A percentile compares a stretch with the other conserved stretches of the same genome.
Conservation (phyloP, 495 filamentous ascomycete species). For the Hypoxylon rickii region DNA sequence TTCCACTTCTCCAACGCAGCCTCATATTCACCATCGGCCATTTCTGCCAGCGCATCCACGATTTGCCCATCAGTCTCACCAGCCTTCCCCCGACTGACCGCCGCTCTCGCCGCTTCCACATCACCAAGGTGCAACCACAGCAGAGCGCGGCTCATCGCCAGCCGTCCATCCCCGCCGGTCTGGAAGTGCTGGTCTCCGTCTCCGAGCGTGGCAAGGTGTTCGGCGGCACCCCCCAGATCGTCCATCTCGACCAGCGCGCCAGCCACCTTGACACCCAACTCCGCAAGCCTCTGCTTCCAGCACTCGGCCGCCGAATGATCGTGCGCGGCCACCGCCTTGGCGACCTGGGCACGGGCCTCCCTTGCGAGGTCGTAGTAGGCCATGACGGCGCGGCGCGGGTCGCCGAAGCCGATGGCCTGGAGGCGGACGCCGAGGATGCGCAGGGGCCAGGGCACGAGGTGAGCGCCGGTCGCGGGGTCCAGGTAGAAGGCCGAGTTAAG, state of each 20-base stretch:
- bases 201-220: constrained; percentile 61
- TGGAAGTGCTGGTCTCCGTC: constrained; percentile 58
- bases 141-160: constrained; percentile 59
- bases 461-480: constrained; percentile 51
- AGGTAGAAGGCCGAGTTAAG: constrained; percentile 72
- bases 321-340: constrained; percentile 35
- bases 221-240: constrained; percentile 74
- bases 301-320: constrained; percentile 54
- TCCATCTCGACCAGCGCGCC: constrained; percentile 90
- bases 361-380: constrained; percentile 85
- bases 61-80: constrained; percentile 41
- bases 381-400: constrained; percentile 81
- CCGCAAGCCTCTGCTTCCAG: constrained; percentile 71
- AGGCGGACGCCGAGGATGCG: constrained; percentile 79
- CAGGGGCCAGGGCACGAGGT: constrained; percentile 86
- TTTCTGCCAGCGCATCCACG: constrained; percentile 68
- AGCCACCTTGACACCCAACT: constrained; percentile 77
- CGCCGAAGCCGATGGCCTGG: constrained; percentile 81
- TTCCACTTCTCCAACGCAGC: constrained; percentile 67
- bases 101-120: constrained; percentile 64
- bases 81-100: constrained; percentile 42
- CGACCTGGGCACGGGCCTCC: constrained; percentile 67
- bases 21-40: constrained; percentile 77
- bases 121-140: constrained; percentile 79
- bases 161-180: constrained; percentile 41